phyloP scores from a whole-genome alignment of 805 yeast species.

The Ogataea nitratoaversa region DNA sequence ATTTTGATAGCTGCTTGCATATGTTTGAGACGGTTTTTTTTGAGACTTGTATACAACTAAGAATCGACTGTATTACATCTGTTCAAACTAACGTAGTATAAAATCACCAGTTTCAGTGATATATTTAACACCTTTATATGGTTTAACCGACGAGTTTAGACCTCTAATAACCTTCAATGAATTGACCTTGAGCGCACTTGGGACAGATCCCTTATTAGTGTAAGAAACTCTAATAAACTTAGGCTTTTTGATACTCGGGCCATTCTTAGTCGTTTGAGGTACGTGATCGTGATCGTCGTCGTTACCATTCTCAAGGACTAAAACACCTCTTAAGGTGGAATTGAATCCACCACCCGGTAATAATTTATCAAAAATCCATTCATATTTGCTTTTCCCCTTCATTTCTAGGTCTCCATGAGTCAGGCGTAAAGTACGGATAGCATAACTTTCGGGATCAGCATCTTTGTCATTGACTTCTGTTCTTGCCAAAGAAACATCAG shows the following conservation, averaged over 20 bases:
- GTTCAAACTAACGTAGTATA: slow-evolving; percentile 34
- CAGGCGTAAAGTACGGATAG: slow-evolving; percentile 53
- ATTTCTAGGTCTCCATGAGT: slow-evolving; percentile 76
- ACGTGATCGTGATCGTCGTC: slow-evolving; percentile 2
- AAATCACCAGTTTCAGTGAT: slow-evolving; percentile 60
- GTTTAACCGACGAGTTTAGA: slow-evolving; percentile 56
- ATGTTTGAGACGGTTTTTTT: too few species aligned
- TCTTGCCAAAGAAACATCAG: slow-evolving; percentile 7
- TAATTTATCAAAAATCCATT: slow-evolving; percentile 64
- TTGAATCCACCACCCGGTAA: slow-evolving; percentile 60
- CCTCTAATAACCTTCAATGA: slow-evolving; percentile 57
- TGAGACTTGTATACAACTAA: too few species aligned
- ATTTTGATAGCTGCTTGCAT: too few species aligned
- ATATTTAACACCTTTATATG: slow-evolving; percentile 90
- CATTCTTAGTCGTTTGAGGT: slow-evolving; percentile 6
- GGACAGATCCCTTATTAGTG: slow-evolving; percentile 60
- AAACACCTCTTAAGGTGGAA: slow-evolving; percentile 60
- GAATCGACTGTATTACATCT: too few species aligned
- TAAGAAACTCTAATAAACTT: slow-evolving; percentile 48
- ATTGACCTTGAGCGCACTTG: slow-evolving; percentile 72
- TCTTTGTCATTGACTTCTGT: slow-evolving; percentile 2
- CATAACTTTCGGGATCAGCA: slow-evolving; percentile 23
- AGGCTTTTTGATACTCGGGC: slow-evolving; percentile 28
- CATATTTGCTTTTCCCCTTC: slow-evolving; percentile 45
- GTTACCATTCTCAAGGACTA: slow-evolving; percentile 9